These are phyloP conservation scores for Cyclanthera cordifolia DNA, from an alignment of 306 rosid genomes.

Conservation along the genomic window DNA sequence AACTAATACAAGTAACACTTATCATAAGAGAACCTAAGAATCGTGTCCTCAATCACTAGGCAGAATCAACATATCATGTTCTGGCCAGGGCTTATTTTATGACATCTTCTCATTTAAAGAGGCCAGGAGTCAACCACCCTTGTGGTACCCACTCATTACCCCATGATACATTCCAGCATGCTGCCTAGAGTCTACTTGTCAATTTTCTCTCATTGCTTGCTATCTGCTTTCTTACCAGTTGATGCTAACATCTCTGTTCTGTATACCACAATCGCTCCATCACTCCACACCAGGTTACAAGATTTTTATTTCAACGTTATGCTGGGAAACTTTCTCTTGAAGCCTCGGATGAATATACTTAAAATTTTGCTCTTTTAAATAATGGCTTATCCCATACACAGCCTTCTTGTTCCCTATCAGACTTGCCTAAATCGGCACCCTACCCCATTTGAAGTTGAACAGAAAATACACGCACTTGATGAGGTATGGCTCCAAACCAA, in stretches of 20 bases:
- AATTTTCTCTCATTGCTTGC: background rate
- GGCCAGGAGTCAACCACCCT: background rate
- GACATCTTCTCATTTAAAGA: background rate
- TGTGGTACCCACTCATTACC: background rate
- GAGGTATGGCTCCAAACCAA: background rate
- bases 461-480: background rate
- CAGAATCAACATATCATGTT: background rate
- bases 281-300: background rate
- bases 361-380: background rate
- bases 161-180: background rate
- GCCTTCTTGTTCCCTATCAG: background rate
- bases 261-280: background rate
- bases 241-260: background rate
- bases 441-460: background rate
- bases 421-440: background rate
- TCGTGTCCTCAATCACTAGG: background rate
- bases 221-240: background rate
- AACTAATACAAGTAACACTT: no score
- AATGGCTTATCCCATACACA: background rate
- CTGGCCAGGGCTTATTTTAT: background rate
- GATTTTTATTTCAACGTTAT: background rate
- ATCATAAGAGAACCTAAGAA: background rate
- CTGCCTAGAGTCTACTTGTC: background rate
- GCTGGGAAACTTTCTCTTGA: no score
- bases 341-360: no score